Base-by-base conservation (phyloP, 2,329 filamentous ascomycete genomes). In the Aspergillus ibericus region DNA sequence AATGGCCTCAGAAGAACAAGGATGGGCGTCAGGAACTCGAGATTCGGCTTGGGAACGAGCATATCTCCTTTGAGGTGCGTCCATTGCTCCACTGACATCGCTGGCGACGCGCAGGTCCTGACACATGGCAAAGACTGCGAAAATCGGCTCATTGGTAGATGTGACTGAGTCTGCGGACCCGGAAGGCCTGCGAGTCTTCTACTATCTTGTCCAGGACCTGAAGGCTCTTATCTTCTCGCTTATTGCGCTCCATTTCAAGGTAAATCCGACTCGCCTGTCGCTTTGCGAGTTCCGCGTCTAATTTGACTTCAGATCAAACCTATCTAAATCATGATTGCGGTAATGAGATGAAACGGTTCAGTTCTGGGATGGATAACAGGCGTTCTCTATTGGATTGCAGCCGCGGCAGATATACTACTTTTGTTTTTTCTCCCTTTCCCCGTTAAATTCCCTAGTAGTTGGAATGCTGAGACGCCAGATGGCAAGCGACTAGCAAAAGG, bases 1-100 rank as follows among this genome's bases (percentile, higher is more conserved):
- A 97, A 75, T 99, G 95, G 95, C 95, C 95, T 0, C 92, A 96
- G 77, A 99, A 98, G 85, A 99, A 99, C 81, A 98, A 98, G 80
- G 95, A 99, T 70, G 95, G 95, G 35, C 87, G 93, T 63, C 95
- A 99, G 75, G 95, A 99, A 79, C 83, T 99, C 49, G 95, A 99
- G 77, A 97, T 99, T 59, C 85, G 93, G 50, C 75, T 99, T 56
- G 95, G 93, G 42, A 95, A 90, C 70, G 95, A 99, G 64, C 93
- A 98, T 75, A 98, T 99, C 67, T 96, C 92, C 1, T 99, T 99
- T 66, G 95, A 99, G 88, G 93, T 93, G 76, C 42, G 63, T 60
- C 38, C 12, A 34, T 16, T 22, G 27, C 38, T 42, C 32, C 29
- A 25, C 42, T 34, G 35, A 13, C 9, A 32, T 42, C 8, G 3